phyloP scores from a whole-genome alignment of 768 basidiomycete species.

The Boletus huronensis region DNA sequence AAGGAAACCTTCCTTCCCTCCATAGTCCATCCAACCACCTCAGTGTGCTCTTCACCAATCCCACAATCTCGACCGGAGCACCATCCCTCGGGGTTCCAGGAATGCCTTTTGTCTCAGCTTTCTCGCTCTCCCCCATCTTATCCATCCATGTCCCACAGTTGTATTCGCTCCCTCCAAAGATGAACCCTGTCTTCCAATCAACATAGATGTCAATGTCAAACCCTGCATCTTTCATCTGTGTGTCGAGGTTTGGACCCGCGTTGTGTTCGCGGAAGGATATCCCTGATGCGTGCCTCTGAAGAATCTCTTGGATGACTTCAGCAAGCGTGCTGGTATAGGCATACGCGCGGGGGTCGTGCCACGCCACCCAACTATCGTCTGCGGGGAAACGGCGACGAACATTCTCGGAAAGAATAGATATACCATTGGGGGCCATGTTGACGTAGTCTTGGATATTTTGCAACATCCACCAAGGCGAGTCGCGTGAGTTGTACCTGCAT shows the following conservation, averaged over 20 bases:
- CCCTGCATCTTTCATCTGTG: constrained; percentile 91
- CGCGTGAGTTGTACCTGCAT: constrained; percentile 86
- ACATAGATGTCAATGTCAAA: constrained; percentile 92
- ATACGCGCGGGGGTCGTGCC: constrained; percentile 85
- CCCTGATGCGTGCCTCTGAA: constrained; percentile 90
- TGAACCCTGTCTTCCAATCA: constrained; percentile 94
- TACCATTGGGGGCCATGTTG: constrained; percentile 76
- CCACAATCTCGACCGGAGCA: constrained; percentile 93
- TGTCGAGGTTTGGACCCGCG: constrained; percentile 94
- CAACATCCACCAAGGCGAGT: constrained; percentile 99
- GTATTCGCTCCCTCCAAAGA: constrained; percentile 77
- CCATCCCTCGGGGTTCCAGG: constrained; percentile 98
- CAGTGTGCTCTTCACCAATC: constrained; percentile 87
- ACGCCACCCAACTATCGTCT: constrained; percentile 91
- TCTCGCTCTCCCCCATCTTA: constrained; percentile 93
- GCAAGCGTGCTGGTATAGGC: constrained; percentile 77
- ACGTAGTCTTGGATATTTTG: constrained; percentile 98
- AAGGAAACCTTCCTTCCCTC: constrained; percentile 70
- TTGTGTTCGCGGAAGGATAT: constrained; percentile 96
- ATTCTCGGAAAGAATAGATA: constrained; percentile 70
- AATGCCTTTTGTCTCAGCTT: constrained; percentile 89
- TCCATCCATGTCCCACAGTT: constrained; percentile 99
- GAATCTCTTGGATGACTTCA: constrained; percentile 94
- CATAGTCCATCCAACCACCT: constrained; percentile 81
- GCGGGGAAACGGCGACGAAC: constrained; percentile 93